Base-by-base conservation (phyloP, 2,329 filamentous ascomycete species). In the Pyricularia pennisetigena region DNA sequence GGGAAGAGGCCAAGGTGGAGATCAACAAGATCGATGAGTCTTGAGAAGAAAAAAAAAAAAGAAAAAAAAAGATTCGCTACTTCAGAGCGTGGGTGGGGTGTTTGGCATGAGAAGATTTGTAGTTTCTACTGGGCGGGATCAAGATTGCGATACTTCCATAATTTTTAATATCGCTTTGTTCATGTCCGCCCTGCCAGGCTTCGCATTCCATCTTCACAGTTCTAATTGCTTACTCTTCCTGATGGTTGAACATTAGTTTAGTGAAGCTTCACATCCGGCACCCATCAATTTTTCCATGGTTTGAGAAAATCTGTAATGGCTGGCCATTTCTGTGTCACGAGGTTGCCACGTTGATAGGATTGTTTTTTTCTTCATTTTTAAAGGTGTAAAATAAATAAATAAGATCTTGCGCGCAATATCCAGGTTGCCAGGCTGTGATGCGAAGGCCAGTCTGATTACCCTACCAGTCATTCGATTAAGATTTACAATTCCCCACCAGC, bases 1-100 rank as follows among this genome's bases (percentile, higher is more conserved):
- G 94, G 94, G 91, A 94, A 74, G 94, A 97, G 76, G 94, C 94
- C 1, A 90, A 89, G 73, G 87, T 87, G 3, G 94, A 97, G 77
- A 91, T 97, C 69, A 87, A 90, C 71, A 97, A 96, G 83, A 97
- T 97, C 78, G 90, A 91, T 70, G 84, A 87, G 75, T 82, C 79
- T 65, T 87, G 8, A 63, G 35, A 26, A 8, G n/a, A 20, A 3
- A 7, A 4, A 57, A 23, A 61, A 61, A 7, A 4, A 29, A 41
- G 10, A 61, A 23, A n/a, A 9, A 9, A 59, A 16, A 29, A 62
- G 9, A 2, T 24, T 12, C 59, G 26, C 59, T 62, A 26, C 26
- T 29, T 62, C 8, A 26, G 12, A 62, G 59, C 24, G 26, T 29
- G 26, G 59, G 3, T 29, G n/a, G 6, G 20, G 41, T 49, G 32